Conservation (phyloP, 2,329 filamentous ascomycete genomes). For the Myotisia sp. region DNA sequence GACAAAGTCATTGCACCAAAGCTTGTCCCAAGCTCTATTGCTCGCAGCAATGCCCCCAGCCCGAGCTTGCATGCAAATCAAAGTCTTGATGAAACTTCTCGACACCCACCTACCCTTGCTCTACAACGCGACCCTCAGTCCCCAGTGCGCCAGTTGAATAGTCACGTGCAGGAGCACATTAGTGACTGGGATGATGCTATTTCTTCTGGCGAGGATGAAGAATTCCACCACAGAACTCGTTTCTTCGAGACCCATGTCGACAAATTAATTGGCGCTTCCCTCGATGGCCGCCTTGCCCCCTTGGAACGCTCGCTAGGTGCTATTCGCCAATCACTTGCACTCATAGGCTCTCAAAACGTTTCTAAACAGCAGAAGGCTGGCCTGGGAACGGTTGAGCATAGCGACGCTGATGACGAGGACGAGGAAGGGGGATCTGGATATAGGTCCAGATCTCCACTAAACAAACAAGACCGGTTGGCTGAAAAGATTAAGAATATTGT, state of each 20-base stretch:
- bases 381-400: constrained; percentile 57
- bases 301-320: constrained; percentile 63
- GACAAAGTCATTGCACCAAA: constrained; percentile 6
- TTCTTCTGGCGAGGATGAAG: constrained; percentile 67
- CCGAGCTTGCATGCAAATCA: constrained; percentile 50
- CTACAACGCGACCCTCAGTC: constrained; percentile 27
- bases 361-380: constrained; percentile 42
- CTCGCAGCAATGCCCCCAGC: constrained; percentile 58
- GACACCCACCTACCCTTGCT: background rate
- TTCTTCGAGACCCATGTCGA: constrained; percentile 92
- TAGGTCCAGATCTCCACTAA: constrained; percentile 60
- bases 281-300: constrained; percentile 64
- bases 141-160: constrained; percentile 49
- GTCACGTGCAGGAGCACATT: constrained; percentile 45
- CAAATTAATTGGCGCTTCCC: constrained; percentile 61
- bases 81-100: constrained; percentile 7
- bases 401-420: constrained; percentile 90
- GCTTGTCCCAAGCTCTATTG: constrained; percentile 13
- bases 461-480: constrained; percentile 54
- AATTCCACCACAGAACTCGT: constrained; percentile 62
- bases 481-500: constrained; percentile 63
- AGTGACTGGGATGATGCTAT: constrained; percentile 91
- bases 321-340: constrained; percentile 57
- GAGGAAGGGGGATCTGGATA: constrained; percentile 41
- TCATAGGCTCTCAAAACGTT: constrained; percentile 39